phyloP scores from a whole-genome alignment of 257 asterid genomes.

The Eustoma russellianum region DNA sequence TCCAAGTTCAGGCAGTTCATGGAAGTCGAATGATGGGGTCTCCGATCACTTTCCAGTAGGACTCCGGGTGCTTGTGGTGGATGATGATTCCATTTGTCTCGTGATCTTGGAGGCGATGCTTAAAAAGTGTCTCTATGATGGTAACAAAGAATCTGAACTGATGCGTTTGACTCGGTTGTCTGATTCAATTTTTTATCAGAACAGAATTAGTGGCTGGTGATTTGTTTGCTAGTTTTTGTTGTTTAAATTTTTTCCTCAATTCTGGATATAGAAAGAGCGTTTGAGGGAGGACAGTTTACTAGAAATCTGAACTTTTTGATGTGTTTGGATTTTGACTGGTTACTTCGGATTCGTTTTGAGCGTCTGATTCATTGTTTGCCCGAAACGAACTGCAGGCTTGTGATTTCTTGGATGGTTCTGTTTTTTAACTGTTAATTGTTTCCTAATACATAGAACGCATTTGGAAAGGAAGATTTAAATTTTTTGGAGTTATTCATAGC shows the following conservation, averaged over 20 bases:
- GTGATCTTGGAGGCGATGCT: conserved; percentile 94
- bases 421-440: no score
- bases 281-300: no score
- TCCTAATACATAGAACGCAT: no score
- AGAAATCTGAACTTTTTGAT: no score
- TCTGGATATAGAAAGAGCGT: not conserved
- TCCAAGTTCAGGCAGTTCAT: conserved; percentile 35
- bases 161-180: not conserved
- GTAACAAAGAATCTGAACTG: conserved; percentile 16
- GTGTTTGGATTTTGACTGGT: no score
- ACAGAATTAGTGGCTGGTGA: not conserved
- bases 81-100: conserved; percentile 90
- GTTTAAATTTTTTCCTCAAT: not conserved
- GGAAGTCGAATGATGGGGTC: conserved; percentile 62
- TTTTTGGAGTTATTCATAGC: no score
- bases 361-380: no score
- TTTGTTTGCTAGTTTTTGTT: not conserved
- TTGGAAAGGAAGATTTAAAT: no score
- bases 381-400: no score
- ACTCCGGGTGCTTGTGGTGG: conserved; percentile 82
- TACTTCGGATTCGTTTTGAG: no score
- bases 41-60: conserved; percentile 83
- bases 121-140: conserved; percentile 63
- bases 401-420: no score
- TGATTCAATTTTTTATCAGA: not conserved